Conservation (phyloP, 1,284 basidiomycete species). For the Marasmius tenuissimus region DNA sequence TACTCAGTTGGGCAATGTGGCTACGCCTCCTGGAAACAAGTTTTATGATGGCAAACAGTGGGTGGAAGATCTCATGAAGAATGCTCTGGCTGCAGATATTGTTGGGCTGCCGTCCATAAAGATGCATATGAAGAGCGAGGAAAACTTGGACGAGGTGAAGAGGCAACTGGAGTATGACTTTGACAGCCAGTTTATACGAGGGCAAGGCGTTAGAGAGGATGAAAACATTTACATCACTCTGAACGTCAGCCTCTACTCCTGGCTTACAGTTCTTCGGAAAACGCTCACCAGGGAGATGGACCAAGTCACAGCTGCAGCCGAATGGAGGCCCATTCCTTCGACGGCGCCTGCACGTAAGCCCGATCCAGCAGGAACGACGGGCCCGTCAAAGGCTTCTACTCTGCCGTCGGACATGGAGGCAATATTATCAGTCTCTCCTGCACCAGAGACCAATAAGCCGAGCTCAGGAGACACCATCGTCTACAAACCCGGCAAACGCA, state of each 20-base stretch:
- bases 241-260: conserved; percentile 77
- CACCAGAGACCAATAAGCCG: conserved; percentile 2
- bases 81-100: conserved; percentile 66
- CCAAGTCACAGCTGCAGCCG: conserved; percentile 60
- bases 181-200: conserved; percentile 63
- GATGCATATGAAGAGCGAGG: conserved; percentile 75
- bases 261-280: conserved; percentile 75
- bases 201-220: conserved; percentile 54
- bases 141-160: conserved; percentile 38
- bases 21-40: conserved; percentile 35
- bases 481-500: conserved; percentile 54
- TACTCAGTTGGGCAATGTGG: conserved; percentile 51
- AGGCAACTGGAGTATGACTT: conserved; percentile 67
- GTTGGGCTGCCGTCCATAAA: conserved; percentile 78
- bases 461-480: conserved; percentile 34
- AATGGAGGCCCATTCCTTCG: conserved; percentile 42
- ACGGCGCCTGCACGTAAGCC: conserved; percentile 22
- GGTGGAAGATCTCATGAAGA: conserved; percentile 54
- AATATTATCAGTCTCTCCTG: neutral
- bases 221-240: conserved; percentile 82
- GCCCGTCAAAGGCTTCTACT: conserved; percentile 21
- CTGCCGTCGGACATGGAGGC: neutral
- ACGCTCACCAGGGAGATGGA: conserved; percentile 74
- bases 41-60: conserved; percentile 48
- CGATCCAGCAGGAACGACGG: conserved; percentile 26